A percentile compares a stretch with the other conserved stretches of the same genome.
Evolutionary conservation across 495 filamentous ascomycete species (phyloP).

Genomic region (Aspergillus hancockii): DNA sequence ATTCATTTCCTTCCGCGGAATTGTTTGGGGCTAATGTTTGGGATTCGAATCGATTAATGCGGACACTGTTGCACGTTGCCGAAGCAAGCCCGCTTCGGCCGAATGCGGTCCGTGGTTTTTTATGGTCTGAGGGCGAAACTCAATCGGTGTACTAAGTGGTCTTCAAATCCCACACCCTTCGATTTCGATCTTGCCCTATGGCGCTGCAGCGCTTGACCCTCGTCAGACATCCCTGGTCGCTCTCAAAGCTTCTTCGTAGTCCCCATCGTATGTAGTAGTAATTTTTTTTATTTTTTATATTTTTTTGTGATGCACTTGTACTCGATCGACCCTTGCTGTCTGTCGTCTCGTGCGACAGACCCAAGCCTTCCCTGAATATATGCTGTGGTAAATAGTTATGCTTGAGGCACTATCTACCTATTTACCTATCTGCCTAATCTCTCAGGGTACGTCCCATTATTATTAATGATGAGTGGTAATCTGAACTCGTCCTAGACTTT

Average conservation of each 20-base stretch:
- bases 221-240: neutral
- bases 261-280: slow-evolving; percentile 1
- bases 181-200: neutral
- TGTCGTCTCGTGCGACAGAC: neutral
- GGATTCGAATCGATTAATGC: neutral
- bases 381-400: neutral
- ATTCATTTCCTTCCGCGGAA: neutral
- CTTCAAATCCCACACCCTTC: neutral
- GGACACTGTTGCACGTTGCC: slow-evolving; percentile 3
- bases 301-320: too few species aligned
- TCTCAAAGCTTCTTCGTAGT: neutral
- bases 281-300: too few species aligned
- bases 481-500: neutral
- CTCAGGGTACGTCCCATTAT: neutral
- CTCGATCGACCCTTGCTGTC: neutral
- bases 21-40: slow-evolving; percentile 2
- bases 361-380: neutral
- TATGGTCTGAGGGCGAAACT: slow-evolving; percentile 3
- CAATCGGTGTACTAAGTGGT: neutral
- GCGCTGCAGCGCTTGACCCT: neutral
- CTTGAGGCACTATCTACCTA: neutral
- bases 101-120: slow-evolving; percentile 1
- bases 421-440: too few species aligned
- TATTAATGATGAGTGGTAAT: neutral
- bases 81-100: slow-evolving; percentile 14